Evolutionary conservation across 2,329 filamentous ascomycete genomes (phyloP).

Genomic region (Sclerotinia sclerotiorum): DNA sequence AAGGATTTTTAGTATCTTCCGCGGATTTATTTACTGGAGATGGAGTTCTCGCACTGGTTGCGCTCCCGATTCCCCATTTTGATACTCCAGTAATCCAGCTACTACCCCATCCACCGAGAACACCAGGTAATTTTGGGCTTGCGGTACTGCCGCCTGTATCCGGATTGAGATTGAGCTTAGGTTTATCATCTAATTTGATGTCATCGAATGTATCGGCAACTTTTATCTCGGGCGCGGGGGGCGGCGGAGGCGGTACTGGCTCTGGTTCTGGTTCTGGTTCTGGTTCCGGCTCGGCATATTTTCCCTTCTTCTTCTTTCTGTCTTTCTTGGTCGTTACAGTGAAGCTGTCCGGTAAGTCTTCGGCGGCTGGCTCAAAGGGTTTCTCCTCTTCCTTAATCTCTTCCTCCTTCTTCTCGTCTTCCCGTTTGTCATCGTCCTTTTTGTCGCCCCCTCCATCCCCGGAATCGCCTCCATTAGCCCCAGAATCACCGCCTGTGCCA

Average conservation of each 20-base stretch:
- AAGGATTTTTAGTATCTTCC: constrained; percentile 50
- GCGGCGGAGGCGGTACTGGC: constrained; percentile 22
- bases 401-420: constrained; percentile 56
- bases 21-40: constrained; percentile 38
- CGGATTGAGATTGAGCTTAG: constrained; percentile 57
- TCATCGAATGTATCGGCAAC: constrained; percentile 61
- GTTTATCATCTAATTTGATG: constrained; percentile 65
- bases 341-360: constrained; percentile 3
- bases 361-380: constrained; percentile 24
- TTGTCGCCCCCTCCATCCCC: constrained; percentile 41
- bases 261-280: constrained; percentile 28
- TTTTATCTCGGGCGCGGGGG: constrained; percentile 41
- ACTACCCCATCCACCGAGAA: constrained; percentile 60
- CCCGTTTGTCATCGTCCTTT: constrained; percentile 46
- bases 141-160: constrained; percentile 45
- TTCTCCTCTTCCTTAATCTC: constrained; percentile 27
- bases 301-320: constrained; percentile 55
- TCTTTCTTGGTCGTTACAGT: constrained; percentile 13
- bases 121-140: constrained; percentile 43
- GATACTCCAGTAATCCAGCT: constrained; percentile 55
- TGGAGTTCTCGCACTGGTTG: constrained; percentile 26
- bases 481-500: constrained; percentile 42
- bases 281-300: constrained; percentile 39
- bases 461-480: constrained; percentile 38
- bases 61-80: constrained; percentile 40